Evolutionary conservation across 306 rosid genomes (phyloP), one percentile per base, ranked within the genome.

Genomic region (Cicer cuneatum): DNA sequence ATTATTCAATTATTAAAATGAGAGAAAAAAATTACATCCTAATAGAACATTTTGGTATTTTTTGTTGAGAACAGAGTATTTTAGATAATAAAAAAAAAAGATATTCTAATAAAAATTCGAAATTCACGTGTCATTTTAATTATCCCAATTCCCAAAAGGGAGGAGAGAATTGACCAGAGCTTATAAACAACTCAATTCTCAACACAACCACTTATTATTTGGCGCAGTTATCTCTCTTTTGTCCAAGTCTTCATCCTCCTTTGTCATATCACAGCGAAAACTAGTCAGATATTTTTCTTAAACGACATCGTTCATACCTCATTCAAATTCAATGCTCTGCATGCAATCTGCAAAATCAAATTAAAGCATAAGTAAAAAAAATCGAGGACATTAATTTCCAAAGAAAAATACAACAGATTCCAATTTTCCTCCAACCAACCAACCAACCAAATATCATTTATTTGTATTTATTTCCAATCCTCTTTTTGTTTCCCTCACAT

Each of bases 201-300:
- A 24, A 24, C 4, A 24, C 33, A 24, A 2, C 33, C 33, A 24
- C 33, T 24, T 24, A 24, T 24, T 24, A 51, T 51, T 51, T 61
- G 66, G 19, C 66, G 21, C 66, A 18, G 29, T 57, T 57, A 24
- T 61, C 66, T 61, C 43, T 10, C 66, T 13, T 35, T 13, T 58
- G 65, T n/a, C 41, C 16, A 54, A 10, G 4, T 53, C 59, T 8
- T 10, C 5, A 24, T 24, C 2, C 2, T 24, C n/a, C n/a, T n/a
- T n/a, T n/a, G n/a, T n/a, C 29, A 21, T 1, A 21, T 21, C 29
- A 21, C 29, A 21, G 33, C 33, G 33, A 5, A 57, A 57, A 59
- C 10, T 58, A 12, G 2, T 59, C 41, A 33, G 9, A 33, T 24
- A 24, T 24, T 59, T 35, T 59, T 35, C 16, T 7, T 35, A 35